phyloP scores from a whole-genome alignment of 2,329 filamentous ascomycete genomes.

The Aspergillus alliaceus region DNA sequence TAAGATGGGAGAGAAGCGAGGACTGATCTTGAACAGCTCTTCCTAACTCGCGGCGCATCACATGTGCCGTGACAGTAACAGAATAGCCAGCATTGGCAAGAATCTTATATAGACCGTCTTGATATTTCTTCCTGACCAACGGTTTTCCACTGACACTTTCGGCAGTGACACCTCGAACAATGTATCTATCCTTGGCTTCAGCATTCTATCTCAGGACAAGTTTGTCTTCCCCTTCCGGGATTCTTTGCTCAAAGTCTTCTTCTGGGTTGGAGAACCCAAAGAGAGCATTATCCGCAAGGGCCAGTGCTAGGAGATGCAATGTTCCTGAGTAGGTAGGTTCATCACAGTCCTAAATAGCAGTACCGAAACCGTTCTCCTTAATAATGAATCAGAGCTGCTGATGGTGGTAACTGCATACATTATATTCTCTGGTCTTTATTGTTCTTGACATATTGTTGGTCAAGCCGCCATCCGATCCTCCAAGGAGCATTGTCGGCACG shows the following conservation, averaged over 20 bases:
- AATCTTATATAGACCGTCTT: not conserved
- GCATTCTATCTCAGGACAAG: conserved; percentile 9
- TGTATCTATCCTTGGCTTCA: conserved; percentile 4
- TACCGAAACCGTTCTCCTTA: too few relatives aligned
- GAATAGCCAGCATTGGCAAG: conserved; percentile 7
- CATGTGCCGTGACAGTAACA: conserved; percentile 6
- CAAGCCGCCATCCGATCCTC: conserved; percentile 7
- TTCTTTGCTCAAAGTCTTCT: conserved; percentile 12
- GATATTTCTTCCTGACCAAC: conserved; percentile 5
- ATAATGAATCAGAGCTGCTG: too few relatives aligned
- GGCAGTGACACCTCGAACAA: conserved; percentile 5
- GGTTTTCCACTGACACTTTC: conserved; percentile 5
- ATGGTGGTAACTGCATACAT: too few relatives aligned
- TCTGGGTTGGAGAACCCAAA: not conserved
- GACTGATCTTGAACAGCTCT: too few relatives aligned
- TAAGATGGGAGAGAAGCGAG: too few relatives aligned
- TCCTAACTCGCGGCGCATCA: conserved; percentile 6
- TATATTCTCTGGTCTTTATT: conserved; percentile 1
- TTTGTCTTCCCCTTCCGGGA: conserved; percentile 4
- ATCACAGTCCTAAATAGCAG: conserved; percentile 6
- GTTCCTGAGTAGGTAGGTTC: conserved; percentile 1
- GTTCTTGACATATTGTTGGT: conserved; percentile 1
- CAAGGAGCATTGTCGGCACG: not conserved
- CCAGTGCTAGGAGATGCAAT: conserved; percentile 5
- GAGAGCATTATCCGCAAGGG: conserved; percentile 6